These are phyloP conservation scores for Ogataea haglerorum DNA, from an alignment of 805 yeast species.

Conservation along the genomic window DNA sequence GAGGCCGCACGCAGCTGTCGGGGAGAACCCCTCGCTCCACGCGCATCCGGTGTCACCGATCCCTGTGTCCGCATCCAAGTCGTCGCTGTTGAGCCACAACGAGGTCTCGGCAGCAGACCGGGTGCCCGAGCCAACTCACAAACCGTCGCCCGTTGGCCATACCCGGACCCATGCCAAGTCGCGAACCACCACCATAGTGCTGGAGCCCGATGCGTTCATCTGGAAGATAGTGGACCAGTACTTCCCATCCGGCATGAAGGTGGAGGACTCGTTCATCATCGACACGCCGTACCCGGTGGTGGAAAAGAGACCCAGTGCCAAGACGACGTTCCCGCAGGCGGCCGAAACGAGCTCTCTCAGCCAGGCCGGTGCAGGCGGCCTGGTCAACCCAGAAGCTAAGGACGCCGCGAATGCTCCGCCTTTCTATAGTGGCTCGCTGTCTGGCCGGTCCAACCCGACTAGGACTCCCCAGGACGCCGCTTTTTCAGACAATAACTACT, in stretches of 20 bases:
- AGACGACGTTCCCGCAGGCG: background rate
- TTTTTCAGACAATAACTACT: constrained; percentile 11
- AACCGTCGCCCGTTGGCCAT: constrained; percentile 2
- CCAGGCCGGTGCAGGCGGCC: constrained; percentile 3
- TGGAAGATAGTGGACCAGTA: constrained; percentile 55
- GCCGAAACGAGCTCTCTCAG: background rate
- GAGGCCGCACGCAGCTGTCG: background rate
- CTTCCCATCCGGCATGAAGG: constrained; percentile 65
- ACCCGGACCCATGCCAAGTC: background rate
- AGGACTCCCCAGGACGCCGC: constrained; percentile 14
- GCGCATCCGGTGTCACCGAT: constrained; percentile 28
- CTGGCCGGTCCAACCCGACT: constrained; percentile 11
- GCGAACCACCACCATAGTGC: constrained; percentile 3
- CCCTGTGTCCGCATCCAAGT: constrained; percentile 26
- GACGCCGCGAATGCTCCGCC: constrained; percentile 12
- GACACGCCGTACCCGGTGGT: constrained; percentile 38
- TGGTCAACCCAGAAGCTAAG: constrained; percentile 8
- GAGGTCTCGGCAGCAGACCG: constrained; percentile 6
- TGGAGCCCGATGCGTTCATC: constrained; percentile 63
- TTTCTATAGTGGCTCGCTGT: constrained; percentile 5
- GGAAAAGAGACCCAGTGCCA: constrained; percentile 5
- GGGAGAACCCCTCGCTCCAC: background rate
- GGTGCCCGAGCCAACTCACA: constrained; percentile 4
- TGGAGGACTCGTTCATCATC: constrained; percentile 61
- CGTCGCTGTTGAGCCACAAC: constrained; percentile 18